Conservation (phyloP, 2,329 filamentous ascomycete species). For the Cladorrhinum sp. region DNA sequence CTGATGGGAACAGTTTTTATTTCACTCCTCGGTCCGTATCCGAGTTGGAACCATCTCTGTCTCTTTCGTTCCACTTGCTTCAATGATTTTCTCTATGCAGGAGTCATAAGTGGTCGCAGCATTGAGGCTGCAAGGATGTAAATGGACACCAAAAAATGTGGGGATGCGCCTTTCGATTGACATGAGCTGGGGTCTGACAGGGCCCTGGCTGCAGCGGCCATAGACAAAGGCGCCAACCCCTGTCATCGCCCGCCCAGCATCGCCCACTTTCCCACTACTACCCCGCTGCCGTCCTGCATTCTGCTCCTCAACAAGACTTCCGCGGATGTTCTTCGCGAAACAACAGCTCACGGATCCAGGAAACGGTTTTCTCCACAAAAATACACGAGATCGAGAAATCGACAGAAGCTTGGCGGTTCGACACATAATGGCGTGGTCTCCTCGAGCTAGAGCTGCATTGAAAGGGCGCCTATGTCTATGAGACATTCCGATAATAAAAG, state of each 20-base stretch:
- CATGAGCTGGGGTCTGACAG: conserved; percentile 18
- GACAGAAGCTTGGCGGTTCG: not conserved
- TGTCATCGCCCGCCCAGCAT: not conserved
- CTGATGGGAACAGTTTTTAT: conserved; percentile 20
- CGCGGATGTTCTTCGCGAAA: not conserved
- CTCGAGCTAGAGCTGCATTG: not conserved
- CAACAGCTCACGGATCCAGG: not conserved
- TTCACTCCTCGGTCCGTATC: conserved; percentile 8
- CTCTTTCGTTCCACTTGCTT: conserved; percentile 20
- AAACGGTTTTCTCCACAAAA: not conserved
- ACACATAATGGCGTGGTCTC: not conserved
- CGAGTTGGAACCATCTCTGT: not conserved
- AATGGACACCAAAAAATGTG: conserved; percentile 19
- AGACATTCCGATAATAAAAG: not conserved
- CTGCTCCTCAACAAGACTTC: not conserved
- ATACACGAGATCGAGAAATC: not conserved
- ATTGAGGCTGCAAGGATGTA: conserved; percentile 9
- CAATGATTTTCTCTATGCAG: conserved; percentile 15
- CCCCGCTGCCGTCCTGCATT: too few species aligned
- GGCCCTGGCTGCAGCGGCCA: conserved; percentile 1
- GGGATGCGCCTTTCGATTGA: conserved; percentile 31
- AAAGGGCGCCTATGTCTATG: not conserved
- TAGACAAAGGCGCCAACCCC: not conserved
- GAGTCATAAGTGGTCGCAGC: conserved; percentile 19
- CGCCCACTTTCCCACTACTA: not conserved